Percentiles rank a stretch among this genome's conserved stretches.
Evolutionary conservation across 768 basidiomycete species (phyloP).

Genomic region (Rhizopogon vinicolor): DNA sequence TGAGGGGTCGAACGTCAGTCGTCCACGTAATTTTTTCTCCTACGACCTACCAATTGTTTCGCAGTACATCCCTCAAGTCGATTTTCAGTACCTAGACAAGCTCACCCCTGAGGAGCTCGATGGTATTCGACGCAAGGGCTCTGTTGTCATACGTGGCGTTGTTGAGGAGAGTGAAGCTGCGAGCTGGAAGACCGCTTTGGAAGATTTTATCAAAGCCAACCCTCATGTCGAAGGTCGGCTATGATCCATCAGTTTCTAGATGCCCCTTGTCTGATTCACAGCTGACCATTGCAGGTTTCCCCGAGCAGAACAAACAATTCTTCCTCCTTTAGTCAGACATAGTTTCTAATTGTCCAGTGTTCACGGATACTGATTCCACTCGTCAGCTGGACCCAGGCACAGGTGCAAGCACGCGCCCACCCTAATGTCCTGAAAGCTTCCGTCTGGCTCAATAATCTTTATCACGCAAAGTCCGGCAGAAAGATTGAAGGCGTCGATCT

Average conservation of each 20-base stretch:
- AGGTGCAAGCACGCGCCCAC: conserved; percentile 67
- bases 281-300: conserved; percentile 36
- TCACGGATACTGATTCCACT: not conserved
- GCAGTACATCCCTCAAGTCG: conserved; percentile 60
- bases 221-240: conserved; percentile 47
- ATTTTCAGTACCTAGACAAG: conserved; percentile 47
- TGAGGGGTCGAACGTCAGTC: conserved; percentile 45
- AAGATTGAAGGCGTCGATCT: conserved; percentile 53
- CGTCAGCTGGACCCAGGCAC: conserved; percentile 43
- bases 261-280: not conserved
- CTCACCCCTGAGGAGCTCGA: conserved; percentile 42
- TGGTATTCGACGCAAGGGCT: conserved; percentile 49
- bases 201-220: conserved; percentile 53
- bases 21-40: not conserved
- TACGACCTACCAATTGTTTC: not conserved
- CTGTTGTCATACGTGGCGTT: conserved; percentile 57
- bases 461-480: conserved; percentile 37
- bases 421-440: conserved; percentile 56
- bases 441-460: conserved; percentile 63
- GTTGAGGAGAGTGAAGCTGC: conserved; percentile 53
- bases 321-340: conserved; percentile 62
- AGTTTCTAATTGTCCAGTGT: not conserved
- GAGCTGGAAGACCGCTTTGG: conserved; percentile 53
- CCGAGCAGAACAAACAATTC: conserved; percentile 62
- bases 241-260: not conserved